Percentiles rank a stretch among this genome's conserved stretches.
phyloP scores from a whole-genome alignment of 306 rosid species.

The Rosa chinensis region DNA sequence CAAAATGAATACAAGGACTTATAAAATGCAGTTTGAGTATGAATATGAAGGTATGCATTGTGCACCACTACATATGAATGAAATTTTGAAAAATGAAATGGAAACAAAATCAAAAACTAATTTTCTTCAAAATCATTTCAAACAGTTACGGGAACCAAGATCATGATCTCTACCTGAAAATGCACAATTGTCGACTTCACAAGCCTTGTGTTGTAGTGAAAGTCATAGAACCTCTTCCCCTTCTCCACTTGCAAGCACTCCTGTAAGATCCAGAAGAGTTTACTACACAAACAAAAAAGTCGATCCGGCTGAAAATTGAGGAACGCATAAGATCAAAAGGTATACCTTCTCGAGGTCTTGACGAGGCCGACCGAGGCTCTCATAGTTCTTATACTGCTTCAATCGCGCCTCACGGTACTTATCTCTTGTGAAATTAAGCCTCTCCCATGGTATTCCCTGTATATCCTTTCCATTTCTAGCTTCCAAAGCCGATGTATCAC shows the following conservation, averaged over 20 bases:
- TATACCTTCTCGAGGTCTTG: too few species aligned
- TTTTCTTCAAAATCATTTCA: neutral
- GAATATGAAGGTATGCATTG: neutral
- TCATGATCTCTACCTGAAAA: slow-evolving; percentile 73
- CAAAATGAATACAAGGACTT: neutral
- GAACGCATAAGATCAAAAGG: neutral
- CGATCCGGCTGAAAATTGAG: neutral
- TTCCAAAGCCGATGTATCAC: slow-evolving; percentile 77
- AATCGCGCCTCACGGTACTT: slow-evolving; percentile 71
- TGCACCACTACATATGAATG: neutral
- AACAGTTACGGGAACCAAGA: neutral
- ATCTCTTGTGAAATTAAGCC: slow-evolving; percentile 68
- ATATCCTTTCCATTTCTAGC: slow-evolving; percentile 86
- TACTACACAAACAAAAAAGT: neutral
- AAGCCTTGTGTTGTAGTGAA: slow-evolving; percentile 87
- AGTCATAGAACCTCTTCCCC: slow-evolving; percentile 74
- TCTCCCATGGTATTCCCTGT: slow-evolving; percentile 96
- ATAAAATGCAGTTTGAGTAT: neutral
- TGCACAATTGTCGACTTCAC: slow-evolving; percentile 88
- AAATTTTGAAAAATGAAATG: neutral
- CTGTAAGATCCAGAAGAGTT: slow-evolving; percentile 31
- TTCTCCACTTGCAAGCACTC: slow-evolving; percentile 68
- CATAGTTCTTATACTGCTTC: slow-evolving; percentile 81
- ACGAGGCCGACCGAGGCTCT: slow-evolving; percentile 51
- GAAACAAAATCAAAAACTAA: neutral